Evolutionary conservation across 2,329 filamentous ascomycete species (phyloP), one percentile per base, ranked within the genome.

Genomic region (Monilinia fructigena): DNA sequence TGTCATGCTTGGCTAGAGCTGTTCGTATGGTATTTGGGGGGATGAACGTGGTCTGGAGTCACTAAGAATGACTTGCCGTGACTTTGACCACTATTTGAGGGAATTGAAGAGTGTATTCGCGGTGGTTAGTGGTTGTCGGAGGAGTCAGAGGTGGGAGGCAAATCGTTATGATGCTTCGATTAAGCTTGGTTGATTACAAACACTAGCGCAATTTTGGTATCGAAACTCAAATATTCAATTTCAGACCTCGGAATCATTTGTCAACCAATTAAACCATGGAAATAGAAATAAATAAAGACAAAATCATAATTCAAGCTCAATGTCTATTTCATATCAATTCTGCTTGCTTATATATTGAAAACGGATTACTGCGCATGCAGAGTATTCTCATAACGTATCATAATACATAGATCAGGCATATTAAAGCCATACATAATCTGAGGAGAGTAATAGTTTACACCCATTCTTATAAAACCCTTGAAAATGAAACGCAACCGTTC

Each of bases 1-100:
- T 77, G 86, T 87, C 88, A 90, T 90, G 78, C 77, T 81, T 79
- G 77, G 66, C 66, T 70, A 68, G 66, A 78, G 48, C 61, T 65
- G 58, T 55, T n/a, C 48, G 53, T 47, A 45, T 23, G 31, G 48
- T 31, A 50, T 35, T 55, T 26, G 20, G 35, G 52, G 52, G 38
- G 53, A 48, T 55, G 56, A 67, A 66, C 58, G 67, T 62, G 60
- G 69, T 53, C 50, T 28, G 26, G 56, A 69, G 68, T 65, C 69
- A 72, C 71, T 65, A 63, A 12, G 47, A 53, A 55, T 68, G 70
- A 66, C 68, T 66, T 63, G 65, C 61, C 65, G 68, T 68, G 66
- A 66, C 66, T 68, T 40, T 65, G 67, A 61, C 59, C 56, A 66
- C 60, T 72, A 70, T 70, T 66, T 70, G 68, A 73, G 72, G 55